Evolutionary conservation across 768 basidiomycete species (phyloP), one percentile per base, ranked within the genome.

Genomic region (Candolleomyces efflorescens): DNA sequence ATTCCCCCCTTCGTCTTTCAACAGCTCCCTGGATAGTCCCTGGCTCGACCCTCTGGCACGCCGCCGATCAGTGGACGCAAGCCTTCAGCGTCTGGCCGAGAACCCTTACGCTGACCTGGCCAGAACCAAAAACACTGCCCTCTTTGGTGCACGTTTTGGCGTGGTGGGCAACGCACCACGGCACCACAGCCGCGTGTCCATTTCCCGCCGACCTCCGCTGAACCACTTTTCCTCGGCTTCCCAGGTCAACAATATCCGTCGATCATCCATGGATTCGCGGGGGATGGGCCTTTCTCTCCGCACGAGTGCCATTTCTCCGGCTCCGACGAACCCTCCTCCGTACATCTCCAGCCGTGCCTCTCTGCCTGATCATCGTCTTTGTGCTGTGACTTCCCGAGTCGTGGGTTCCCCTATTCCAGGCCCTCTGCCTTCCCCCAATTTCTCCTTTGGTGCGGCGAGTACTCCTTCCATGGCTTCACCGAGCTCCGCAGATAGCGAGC

Each of bases 381-480:
- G 78, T 62, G 69, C 80, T 5, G 66, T 82, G 55, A 73, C 78
- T 26, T 74, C 81, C 6, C 79, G 85, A 38, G 64, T 75, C 11
- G 63, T 80, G 36, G 68, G 72, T 10, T 68, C 77, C 46, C 75
- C 75, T 57, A 68, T 83, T 59, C 71, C 83, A 9, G 85, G 85
- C 2, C 85, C 85, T 4, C 73, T 87, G 17, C 85, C 85, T 1
- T 76, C 77, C 4, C 83, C 83, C 41, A 80, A 78, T 55, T 87
- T 83, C 73, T 82, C 82, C 47, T 87, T 87, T 61, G 85, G 85
- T 58, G 77, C 79, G 10, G 81, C 85, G 26, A 81, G 74, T 51
- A 78, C 79, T 2, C 74, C 80, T 0, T 75, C 81, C 2, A 75
- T 79, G 62, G 68, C 75, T 17, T 82, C 83, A 15, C 77, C 80